Evolutionary conservation across 2,329 filamentous ascomycete species (phyloP), one percentile per base, ranked within the genome.

Genomic region (Sporothrix schenckii): DNA sequence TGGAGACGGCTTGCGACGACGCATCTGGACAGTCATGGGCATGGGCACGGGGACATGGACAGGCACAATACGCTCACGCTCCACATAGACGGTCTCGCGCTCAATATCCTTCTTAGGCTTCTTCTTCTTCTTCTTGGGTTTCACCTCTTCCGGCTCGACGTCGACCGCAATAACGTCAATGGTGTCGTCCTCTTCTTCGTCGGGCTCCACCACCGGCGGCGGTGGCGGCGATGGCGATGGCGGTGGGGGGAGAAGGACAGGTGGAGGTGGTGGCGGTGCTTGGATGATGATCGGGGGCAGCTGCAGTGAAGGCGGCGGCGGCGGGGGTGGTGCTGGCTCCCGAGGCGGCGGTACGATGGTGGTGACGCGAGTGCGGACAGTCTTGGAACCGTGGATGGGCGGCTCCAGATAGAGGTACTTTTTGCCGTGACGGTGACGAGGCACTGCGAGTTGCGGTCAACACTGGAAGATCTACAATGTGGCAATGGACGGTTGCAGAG

Each of bases 1-100:
- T 24, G 53, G 65, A 10, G 56, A 30, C 30, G 14, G 34, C 50
- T 69, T 41, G 9, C 52, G 60, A 9, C 68, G 68, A 2, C 47
- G 47, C 50, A 70, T 54, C 60, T 49, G 53, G 50, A 70, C 56
- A 7, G 68, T 52, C 68, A 66, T 58, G 60, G 68, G 60, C 58
- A 63, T 21, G 21, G 68, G 68, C 19, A 66, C 69, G 2, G 70
- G 70, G 2, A 68, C 9, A 13, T 65, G 65, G 47, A 82, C 76
- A 49, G 82, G 83, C 19, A 86, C 79, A 63, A 83, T 74, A 67
- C 80, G 80, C 75, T 87, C 85, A 34, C 85, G 69, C 67, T 72
- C 69, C 27, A 73, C 47, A 21, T 73, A 73, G 19, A 73, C 58
- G 47, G 78, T 78, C 60, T 85, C 81, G 16, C 78, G 75, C 61